Conservation (phyloP, 2,329 filamentous ascomycete species). For the Exophiala sideris region DNA sequence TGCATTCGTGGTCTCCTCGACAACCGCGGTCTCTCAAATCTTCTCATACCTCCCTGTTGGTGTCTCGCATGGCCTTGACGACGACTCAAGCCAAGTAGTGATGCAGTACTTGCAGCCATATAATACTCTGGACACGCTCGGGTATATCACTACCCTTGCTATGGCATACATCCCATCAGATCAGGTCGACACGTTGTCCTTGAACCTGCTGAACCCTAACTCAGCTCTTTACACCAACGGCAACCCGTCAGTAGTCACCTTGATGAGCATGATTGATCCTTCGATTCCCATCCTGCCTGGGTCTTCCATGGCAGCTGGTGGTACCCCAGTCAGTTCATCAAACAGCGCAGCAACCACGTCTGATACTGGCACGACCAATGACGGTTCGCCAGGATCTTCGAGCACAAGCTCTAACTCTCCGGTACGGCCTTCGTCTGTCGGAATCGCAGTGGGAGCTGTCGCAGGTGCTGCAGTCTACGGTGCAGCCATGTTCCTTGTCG, state of each 20-base stretch:
- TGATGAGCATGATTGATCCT: constrained; percentile 80
- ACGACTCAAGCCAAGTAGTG: constrained; percentile 31
- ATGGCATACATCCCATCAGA: constrained; percentile 71
- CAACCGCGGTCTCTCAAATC: constrained; percentile 76
- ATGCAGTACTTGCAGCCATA: constrained; percentile 29
- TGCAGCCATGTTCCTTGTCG: constrained; percentile 90
- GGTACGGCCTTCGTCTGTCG: constrained; percentile 50
- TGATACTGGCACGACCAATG: constrained; percentile 35
- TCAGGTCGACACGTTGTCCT: constrained; percentile 63
- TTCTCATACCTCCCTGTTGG: constrained; percentile 73
- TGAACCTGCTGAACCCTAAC: constrained; percentile 67
- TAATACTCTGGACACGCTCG: constrained; percentile 57
- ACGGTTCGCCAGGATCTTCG: constrained; percentile 48
- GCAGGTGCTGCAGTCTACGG: constrained; percentile 82
- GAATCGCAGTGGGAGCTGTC: constrained; percentile 73
- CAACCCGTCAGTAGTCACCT: constrained; percentile 61
- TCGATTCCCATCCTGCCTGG: constrained; percentile 66
- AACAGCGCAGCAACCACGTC: constrained; percentile 34
- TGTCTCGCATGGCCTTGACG: constrained; percentile 61
- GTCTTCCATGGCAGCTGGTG: constrained; percentile 40
- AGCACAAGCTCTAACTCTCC: constrained; percentile 43
- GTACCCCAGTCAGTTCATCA: constrained; percentile 35
- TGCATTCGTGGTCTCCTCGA: constrained; percentile 69
- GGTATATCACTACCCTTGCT: constrained; percentile 78
- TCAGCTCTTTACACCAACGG: constrained; percentile 73